phyloP scores from a whole-genome alignment of 306 rosid species.

The Geum urbanum region DNA sequence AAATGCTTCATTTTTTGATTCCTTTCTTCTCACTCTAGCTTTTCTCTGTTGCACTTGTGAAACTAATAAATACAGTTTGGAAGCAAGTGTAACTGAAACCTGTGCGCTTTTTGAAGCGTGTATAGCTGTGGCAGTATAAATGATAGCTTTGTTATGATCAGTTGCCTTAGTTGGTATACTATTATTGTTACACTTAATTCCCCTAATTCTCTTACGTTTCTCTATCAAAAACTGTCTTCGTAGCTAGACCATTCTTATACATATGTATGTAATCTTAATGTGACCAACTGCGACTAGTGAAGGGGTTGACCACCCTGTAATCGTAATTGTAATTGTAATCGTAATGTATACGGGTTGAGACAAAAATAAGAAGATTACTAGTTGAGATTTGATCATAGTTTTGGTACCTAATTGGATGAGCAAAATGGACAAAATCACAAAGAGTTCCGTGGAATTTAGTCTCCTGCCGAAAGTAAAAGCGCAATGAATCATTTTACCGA shows the following conservation, averaged over 20 bases:
- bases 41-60: neutral
- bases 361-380: no score
- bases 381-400: no score
- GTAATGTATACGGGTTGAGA: no score
- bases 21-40: neutral
- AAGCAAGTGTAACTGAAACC: neutral
- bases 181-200: neutral
- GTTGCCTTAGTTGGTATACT: neutral
- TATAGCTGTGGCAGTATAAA: neutral
- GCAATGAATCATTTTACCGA: neutral
- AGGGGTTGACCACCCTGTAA: no score
- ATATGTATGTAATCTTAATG: no score
- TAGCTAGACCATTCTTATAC: no score
- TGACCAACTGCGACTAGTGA: no score
- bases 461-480: neutral
- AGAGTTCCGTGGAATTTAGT: no score
- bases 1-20: slow-evolving; percentile 31
- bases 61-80: neutral
- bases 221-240: neutral
- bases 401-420: no score
- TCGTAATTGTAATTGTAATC: no score
- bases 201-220: neutral
- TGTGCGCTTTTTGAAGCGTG: neutral
- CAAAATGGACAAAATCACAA: neutral
- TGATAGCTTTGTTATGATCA: neutral